These are phyloP conservation scores for Nannochloropsis salina DNA, from an alignment of 108 stramenopile genomes.

Conservation along the genomic window DNA sequence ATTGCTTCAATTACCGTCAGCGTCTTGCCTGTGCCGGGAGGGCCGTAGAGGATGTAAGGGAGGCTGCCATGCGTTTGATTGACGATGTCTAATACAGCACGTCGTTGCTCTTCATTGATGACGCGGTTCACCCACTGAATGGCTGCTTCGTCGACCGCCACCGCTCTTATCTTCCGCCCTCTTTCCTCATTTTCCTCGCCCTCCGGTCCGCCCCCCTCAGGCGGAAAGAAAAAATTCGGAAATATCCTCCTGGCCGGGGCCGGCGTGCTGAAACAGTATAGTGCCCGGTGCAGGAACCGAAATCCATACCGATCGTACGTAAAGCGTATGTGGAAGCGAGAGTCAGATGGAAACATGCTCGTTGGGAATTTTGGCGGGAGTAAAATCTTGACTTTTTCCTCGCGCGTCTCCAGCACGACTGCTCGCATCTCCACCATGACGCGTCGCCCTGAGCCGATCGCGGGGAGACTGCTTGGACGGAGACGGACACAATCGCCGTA, in stretches of 20 bases:
- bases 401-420: not conserved
- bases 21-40: slow-evolving; percentile 51
- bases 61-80: slow-evolving; percentile 39
- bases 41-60: slow-evolving; percentile 50
- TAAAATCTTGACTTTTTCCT: not conserved
- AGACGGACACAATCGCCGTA: slow-evolving; percentile 40
- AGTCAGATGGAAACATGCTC: not conserved
- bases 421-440: not conserved
- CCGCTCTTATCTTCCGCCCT: not conserved
- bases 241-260: not conserved
- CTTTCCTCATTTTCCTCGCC: not conserved
- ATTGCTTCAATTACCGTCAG: slow-evolving; percentile 51
- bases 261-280: not conserved
- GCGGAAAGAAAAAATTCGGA: not conserved
- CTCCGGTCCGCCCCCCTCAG: not conserved
- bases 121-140: slow-evolving; percentile 35
- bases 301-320: not conserved
- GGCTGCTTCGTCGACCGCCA: slow-evolving; percentile 26
- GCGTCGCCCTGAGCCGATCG: not conserved
- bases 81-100: slow-evolving; percentile 45
- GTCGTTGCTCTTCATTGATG: slow-evolving; percentile 44
- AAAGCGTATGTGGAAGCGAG: not conserved
- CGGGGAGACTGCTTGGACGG: not conserved
- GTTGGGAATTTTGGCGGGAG: not conserved
- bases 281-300: slow-evolving; percentile 4